A percentile compares a stretch with the other conserved stretches of the same genome.
phyloP scores from a whole-genome alignment of 2,329 filamentous ascomycete species.

The Sporothrix dimorphospora region DNA sequence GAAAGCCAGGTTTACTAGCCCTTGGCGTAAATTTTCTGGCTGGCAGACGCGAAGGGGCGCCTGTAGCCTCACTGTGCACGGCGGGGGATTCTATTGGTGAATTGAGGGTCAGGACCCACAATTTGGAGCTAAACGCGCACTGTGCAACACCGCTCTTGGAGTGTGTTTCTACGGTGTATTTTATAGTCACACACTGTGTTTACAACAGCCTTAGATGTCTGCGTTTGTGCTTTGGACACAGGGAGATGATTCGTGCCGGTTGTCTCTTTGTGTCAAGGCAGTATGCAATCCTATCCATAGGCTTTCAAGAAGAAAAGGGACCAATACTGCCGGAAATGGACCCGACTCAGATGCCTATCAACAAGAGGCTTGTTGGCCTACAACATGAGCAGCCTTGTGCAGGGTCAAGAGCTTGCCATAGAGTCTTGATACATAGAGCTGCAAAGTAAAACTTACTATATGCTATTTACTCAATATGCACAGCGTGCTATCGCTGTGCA shows the following conservation, averaged over 20 bases:
- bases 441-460: no score
- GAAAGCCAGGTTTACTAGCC: slow-evolving; percentile 21
- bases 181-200: background rate
- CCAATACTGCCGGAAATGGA: background rate
- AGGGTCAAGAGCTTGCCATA: no score
- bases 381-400: no score
- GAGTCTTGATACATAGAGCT: no score
- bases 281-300: background rate
- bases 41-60: slow-evolving; percentile 15
- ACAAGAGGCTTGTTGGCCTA: no score
- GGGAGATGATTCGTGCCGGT: slow-evolving; percentile 1
- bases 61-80: slow-evolving; percentile 21
- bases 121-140: background rate
- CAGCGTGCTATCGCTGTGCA: no score
- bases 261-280: background rate
- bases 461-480: no score
- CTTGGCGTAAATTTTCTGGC: slow-evolving; percentile 29
- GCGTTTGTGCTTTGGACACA: background rate
- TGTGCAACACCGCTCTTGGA: background rate
- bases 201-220: background rate
- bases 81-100: background rate
- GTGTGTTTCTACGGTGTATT: background rate
- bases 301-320: no score
- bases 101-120: background rate
- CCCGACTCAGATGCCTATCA: background rate